Percentiles rank a stretch among this genome's conserved stretches.
Evolutionary conservation across 2,329 filamentous ascomycete species (phyloP).

Genomic region (Penicillium vulpinum): DNA sequence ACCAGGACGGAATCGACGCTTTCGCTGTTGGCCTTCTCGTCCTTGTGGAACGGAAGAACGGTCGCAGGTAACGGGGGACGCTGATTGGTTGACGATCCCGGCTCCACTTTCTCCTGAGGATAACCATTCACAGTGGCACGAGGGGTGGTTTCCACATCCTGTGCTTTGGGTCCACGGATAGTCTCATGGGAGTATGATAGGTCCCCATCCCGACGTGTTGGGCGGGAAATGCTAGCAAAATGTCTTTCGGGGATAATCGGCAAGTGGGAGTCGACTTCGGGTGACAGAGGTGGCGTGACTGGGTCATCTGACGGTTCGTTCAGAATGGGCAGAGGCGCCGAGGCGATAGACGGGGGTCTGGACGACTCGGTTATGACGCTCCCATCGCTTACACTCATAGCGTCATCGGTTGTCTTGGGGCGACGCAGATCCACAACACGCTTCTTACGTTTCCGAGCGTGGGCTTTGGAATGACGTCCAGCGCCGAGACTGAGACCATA

Average conservation of each 20-base stretch:
- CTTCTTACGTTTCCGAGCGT: conserved; percentile 49
- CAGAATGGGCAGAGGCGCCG: conserved; percentile 57
- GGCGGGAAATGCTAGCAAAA: conserved; percentile 30
- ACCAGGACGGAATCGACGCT: conserved; percentile 51
- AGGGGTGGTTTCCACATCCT: conserved; percentile 38
- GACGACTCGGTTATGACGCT: conserved; percentile 43
- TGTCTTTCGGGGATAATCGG: conserved; percentile 38
- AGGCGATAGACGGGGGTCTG: conserved; percentile 50
- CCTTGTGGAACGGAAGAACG: conserved; percentile 38
- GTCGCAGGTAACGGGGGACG: conserved; percentile 34
- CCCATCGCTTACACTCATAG: conserved; percentile 45
- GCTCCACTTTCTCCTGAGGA: conserved; percentile 30
- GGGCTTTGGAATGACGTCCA: conserved; percentile 47
- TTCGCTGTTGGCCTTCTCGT: conserved; percentile 26
- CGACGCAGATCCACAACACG: conserved; percentile 50
- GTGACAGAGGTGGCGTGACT: conserved; percentile 54
- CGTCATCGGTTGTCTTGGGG: conserved; percentile 43
- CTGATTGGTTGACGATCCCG: conserved; percentile 24
- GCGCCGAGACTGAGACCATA: conserved; percentile 43
- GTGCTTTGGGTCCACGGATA: conserved; percentile 16
- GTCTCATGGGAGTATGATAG: conserved; percentile 29
- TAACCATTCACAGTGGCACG: conserved; percentile 29
- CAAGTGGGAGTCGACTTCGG: conserved; percentile 37
- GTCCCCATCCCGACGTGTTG: conserved; percentile 26
- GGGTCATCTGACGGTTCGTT: conserved; percentile 61